Conservation (phyloP, 805 yeast genomes). For the Metschnikowia henanensis region DNA sequence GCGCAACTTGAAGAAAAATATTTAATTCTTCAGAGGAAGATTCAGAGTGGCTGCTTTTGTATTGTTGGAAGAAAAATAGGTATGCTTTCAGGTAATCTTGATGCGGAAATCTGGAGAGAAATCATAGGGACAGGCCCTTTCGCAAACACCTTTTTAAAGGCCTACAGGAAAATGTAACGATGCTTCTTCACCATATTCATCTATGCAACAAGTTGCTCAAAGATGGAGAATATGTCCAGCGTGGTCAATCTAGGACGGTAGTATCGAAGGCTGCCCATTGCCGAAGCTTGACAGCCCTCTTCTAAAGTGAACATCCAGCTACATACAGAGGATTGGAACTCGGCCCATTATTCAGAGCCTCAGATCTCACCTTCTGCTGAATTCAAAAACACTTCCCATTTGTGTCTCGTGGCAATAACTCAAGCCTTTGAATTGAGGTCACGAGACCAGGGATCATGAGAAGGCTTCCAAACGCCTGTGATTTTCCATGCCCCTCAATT, state of each 20-base stretch:
- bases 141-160: no score
- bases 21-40: no score
- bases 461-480: no score
- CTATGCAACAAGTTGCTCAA: slow-evolving; percentile 47
- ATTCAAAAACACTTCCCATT: not conserved
- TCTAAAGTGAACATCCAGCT: slow-evolving; percentile 19
- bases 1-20: no score
- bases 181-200: slow-evolving; percentile 79
- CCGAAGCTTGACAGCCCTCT: slow-evolving; percentile 13
- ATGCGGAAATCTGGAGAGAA: not conserved
- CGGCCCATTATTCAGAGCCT: no score
- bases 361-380: no score
- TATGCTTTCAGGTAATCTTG: no score
- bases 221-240: slow-evolving; percentile 82
- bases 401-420: slow-evolving; percentile 10
- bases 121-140: no score
- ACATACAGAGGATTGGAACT: not conserved
- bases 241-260: slow-evolving; percentile 62
- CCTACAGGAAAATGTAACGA: slow-evolving; percentile 51
- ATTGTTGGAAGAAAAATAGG: no score
- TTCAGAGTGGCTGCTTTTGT: no score
- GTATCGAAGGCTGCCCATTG: slow-evolving; percentile 46
- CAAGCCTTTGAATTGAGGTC: slow-evolving; percentile 18
- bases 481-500: no score
- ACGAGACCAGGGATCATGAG: slow-evolving; percentile 3